Base-by-base conservation (phyloP, 2,329 filamentous ascomycete genomes). In the Ophiostoma himal-ulmi region DNA sequence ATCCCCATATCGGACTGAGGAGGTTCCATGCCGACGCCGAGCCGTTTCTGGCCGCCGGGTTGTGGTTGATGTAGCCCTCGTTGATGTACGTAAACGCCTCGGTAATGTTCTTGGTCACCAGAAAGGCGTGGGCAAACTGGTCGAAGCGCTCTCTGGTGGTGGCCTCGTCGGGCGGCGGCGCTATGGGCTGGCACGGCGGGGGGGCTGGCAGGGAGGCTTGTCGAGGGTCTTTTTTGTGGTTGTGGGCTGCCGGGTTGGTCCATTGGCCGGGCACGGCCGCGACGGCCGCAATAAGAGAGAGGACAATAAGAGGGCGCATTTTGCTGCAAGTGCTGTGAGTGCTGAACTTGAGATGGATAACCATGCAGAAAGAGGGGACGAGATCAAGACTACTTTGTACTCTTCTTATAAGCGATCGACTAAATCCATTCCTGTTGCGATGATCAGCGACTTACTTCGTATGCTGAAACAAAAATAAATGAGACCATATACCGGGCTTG, bases 31-130 rank as follows among this genome's bases (percentile, higher is more conserved):
- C 75, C 36, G 73, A 73, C 22, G 74, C 73, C 10, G 74, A 73
- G 14, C 75, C 75, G 37, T 76, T 74, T 68, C 73, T 60, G 1
- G 74, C 75, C n/a, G 70, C 11, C 20, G 71, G 72, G 67, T 75
- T 76, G 67, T 76, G 75, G 68, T 76, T 76, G 62, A 76, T 75
- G 52, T 76, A 76, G 60, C 74, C 73, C 7, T 73, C 72, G 11
- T 73, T 68, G 65, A 76, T 76, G 67, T 76, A 76, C 7, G 74
- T 72, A 66, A 76, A 76, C 1, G 75, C 75, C 67, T 73, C 73
- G 37, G 73, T 74, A 8, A 76, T 71, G 67, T 76, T 74, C 71
- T 75, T 75, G 70, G 73, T 72, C 11, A 75, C 74, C 1, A 76
- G 68, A 52, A 76, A 76, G 22, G 74, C 72, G 41, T 76, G 66